These are phyloP conservation scores for Aspergillus cejpii DNA, from an alignment of 2,329 filamentous ascomycete genomes.

Conservation along the genomic window DNA sequence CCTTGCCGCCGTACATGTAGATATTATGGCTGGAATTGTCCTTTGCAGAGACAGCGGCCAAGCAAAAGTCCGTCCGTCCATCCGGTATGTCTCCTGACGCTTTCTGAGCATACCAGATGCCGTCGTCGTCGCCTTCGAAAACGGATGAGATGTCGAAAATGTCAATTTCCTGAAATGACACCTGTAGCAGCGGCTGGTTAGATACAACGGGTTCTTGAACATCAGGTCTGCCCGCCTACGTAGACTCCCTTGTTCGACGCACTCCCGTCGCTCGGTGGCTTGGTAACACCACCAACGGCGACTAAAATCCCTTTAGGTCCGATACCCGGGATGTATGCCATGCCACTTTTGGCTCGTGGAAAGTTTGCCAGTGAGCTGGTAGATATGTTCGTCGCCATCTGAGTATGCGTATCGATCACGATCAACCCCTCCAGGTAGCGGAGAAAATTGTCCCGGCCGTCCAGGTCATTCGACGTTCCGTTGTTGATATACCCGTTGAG, in stretches of 20 bases:
- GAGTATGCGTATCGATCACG: constrained; percentile 33
- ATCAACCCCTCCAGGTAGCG: constrained; percentile 36
- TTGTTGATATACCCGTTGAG: constrained; percentile 37
- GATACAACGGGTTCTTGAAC: neutral
- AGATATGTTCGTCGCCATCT: constrained; percentile 35
- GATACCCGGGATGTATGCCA: constrained; percentile 34
- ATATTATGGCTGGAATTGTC: constrained; percentile 45
- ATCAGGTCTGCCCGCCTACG: constrained; percentile 19
- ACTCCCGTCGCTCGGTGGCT: constrained; percentile 9
- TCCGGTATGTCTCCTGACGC: constrained; percentile 39
- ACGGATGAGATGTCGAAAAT: constrained; percentile 39
- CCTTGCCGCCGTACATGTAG: constrained; percentile 43
- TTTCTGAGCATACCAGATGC: constrained; percentile 41
- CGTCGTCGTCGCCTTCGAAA: constrained; percentile 22
- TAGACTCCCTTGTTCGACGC: constrained; percentile 19
- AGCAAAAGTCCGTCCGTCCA: constrained; percentile 42
- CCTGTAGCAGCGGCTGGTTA: constrained; percentile 7
- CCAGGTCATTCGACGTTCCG: constrained; percentile 25
- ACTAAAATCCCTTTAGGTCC: constrained; percentile 37
- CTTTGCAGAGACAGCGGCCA: constrained; percentile 36
- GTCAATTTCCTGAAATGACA: constrained; percentile 33
- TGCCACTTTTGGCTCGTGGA: constrained; percentile 33
- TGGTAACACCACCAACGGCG: constrained; percentile 34
- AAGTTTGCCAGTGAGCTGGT: constrained; percentile 27
- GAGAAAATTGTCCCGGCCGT: constrained; percentile 11